Conservation (phyloP, 1,284 basidiomycete species). For the Mycena citricolor region DNA sequence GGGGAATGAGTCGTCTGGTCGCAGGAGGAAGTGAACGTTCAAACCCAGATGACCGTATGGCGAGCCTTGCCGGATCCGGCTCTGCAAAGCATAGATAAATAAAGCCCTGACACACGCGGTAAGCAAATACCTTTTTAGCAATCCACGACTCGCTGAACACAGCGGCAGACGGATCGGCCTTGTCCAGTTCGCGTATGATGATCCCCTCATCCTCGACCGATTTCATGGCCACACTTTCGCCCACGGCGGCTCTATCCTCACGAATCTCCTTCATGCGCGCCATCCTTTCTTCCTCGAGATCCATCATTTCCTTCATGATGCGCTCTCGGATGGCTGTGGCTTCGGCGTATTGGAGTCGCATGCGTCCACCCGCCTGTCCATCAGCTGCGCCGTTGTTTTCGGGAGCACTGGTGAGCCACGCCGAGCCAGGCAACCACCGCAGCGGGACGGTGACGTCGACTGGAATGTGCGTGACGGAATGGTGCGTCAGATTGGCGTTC, state of each 20-base stretch:
- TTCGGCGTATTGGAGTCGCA: conserved; percentile 75
- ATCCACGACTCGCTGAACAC: conserved; percentile 97
- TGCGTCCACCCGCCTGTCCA: conserved; percentile 37
- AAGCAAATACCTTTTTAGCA: conserved; percentile 86
- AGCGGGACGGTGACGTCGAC: conserved; percentile 27
- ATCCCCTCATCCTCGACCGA: conserved; percentile 88
- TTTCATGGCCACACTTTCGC: conserved; percentile 52
- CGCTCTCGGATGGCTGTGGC: conserved; percentile 89
- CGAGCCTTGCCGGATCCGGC: conserved; percentile 86
- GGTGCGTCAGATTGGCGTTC: conserved; percentile 77
- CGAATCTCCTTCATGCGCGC: conserved; percentile 82
- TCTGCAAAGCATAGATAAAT: conserved; percentile 39
- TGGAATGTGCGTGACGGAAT: conserved; percentile 33
- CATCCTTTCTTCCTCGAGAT: conserved; percentile 96
- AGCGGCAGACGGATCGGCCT: conserved; percentile 93
- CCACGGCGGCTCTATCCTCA: conserved; percentile 56
- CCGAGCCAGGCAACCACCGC: conserved; percentile 67
- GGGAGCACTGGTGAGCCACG: conserved; percentile 44
- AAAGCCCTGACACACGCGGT: conserved; percentile 6
- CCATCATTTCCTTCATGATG: conserved; percentile 99
- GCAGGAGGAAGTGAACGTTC: conserved; percentile 23
- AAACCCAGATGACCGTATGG: conserved; percentile 94
- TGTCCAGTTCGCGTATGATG: conserved; percentile 91
- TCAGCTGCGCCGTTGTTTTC: conserved; percentile 18
- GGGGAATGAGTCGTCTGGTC: conserved; percentile 10